Percentiles rank a stretch among this genome's conserved stretches.
phyloP scores from a whole-genome alignment of 148 eudicot genomes.

The Gaultheria prostrata region DNA sequence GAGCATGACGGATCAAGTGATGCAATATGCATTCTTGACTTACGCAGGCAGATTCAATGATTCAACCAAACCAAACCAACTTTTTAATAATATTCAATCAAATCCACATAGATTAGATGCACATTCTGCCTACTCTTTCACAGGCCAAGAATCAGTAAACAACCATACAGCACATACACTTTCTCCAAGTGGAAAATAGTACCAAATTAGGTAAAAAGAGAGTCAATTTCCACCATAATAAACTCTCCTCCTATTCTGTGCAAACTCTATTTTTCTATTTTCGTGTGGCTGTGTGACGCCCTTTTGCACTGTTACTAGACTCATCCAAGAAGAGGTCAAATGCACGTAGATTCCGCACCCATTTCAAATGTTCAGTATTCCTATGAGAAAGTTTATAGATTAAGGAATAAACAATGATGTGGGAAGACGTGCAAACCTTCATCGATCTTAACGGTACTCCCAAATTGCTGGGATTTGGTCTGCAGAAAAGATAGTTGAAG shows the following conservation, averaged over 20 bases:
- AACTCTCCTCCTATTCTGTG: constrained; percentile 4
- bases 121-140: neutral
- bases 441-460: neutral
- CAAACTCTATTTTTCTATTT: neutral
- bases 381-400: neutral
- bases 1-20: constrained; percentile 19
- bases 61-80: neutral
- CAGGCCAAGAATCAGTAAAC: neutral
- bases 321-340: neutral
- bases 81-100: neutral
- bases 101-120: neutral
- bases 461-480: neutral
- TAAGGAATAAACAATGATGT: neutral
- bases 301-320: neutral
- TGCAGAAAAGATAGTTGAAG: neutral
- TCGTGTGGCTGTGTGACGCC: neutral
- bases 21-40: constrained; percentile 17
- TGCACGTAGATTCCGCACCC: constrained; percentile 4
- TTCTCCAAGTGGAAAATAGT: constrained; percentile 11
- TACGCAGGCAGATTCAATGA: neutral
- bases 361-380: neutral
- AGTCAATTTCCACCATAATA: neutral
- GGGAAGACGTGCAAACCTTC: neutral
- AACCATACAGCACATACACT: neutral
- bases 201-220: constrained; percentile 20